These are phyloP conservation scores for Thuidium tamariscinum DNA, from an alignment of 225 moss, liverwort and hornwort genomes.

Conservation along the genomic window DNA sequence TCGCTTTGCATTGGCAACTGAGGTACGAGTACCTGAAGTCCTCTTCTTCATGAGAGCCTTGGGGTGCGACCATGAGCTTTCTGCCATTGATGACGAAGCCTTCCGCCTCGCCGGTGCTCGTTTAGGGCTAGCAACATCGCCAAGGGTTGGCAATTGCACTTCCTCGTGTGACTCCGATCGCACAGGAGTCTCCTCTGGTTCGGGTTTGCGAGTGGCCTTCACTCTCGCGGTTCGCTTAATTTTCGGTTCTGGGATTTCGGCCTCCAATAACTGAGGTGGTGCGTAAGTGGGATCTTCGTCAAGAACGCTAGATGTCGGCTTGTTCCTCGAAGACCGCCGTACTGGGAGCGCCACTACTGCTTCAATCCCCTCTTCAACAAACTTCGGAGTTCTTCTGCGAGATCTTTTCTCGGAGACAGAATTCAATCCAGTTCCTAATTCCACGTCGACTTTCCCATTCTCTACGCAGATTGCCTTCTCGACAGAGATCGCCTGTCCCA, in stretches of 20 bases:
- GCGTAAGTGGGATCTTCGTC: background rate
- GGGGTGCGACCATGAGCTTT: conserved; percentile 61
- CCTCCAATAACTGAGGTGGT: background rate
- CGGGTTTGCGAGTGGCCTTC: background rate
- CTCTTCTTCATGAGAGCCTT: conserved; percentile 43
- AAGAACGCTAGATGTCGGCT: background rate
- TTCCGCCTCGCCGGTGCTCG: conserved; percentile 9
- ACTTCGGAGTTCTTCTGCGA: background rate
- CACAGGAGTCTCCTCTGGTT: background rate
- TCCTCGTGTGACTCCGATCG: background rate
- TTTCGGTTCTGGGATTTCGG: background rate
- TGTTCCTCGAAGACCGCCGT: conserved; percentile 36
- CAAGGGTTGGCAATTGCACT: background rate
- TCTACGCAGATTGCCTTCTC: background rate
- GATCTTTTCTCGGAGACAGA: background rate
- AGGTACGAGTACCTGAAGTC: background rate
- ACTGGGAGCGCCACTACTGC: background rate
- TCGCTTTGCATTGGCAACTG: background rate
- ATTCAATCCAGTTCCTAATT: background rate
- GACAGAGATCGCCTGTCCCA: background rate
- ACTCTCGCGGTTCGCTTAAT: background rate
- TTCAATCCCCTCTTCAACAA: background rate
- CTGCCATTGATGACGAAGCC: conserved; percentile 9
- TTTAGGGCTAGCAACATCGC: background rate
- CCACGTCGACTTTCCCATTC: background rate